Evolutionary conservation across 164 flowering plant genomes (phyloP).

Genomic region (Macadamia integrifolia): DNA sequence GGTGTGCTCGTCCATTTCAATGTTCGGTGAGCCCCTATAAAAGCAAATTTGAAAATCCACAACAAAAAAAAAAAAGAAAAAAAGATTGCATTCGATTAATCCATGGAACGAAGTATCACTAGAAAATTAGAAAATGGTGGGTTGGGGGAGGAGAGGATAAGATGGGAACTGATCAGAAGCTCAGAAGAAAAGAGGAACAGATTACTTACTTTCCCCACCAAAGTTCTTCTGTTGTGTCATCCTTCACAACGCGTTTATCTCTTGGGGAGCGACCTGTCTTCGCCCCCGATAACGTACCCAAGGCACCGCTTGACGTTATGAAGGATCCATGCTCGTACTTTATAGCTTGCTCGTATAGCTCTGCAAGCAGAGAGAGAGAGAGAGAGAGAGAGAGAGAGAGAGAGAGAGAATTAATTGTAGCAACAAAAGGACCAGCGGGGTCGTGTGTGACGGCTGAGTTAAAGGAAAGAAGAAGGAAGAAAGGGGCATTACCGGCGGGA

Average conservation of each 20-base stretch:
- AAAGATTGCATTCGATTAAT: not conserved
- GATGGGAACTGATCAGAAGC: not conserved
- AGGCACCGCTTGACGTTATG: constrained; percentile 75
- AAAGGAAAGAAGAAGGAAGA: not conserved
- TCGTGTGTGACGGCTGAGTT: not conserved
- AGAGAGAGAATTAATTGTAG: not conserved
- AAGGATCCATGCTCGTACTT: constrained; percentile 88
- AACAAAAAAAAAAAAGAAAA: too few species aligned
- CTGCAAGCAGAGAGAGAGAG: constrained; percentile 26
- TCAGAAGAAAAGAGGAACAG: not conserved
- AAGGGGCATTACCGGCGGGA: constrained; percentile 56
- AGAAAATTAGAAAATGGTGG: too few species aligned
- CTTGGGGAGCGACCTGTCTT: constrained; percentile 93
- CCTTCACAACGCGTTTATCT: constrained; percentile 90
- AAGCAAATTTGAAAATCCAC: not conserved
- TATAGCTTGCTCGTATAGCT: constrained; percentile 93
- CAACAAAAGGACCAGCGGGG: too few species aligned
- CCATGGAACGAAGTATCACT: too few species aligned
- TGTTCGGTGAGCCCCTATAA: constrained; percentile 93
- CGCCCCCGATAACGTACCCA: constrained; percentile 95
- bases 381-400: not conserved
- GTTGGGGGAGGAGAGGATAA: too few species aligned
- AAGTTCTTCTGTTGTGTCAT: constrained; percentile 73
- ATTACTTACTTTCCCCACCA: constrained; percentile 99
- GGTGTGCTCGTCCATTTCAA: constrained; percentile 98